A percentile compares a stretch with the other conserved stretches of the same genome.
Conservation (phyloP, 495 filamentous ascomycete species). For the Jackrogersella multiformis region DNA sequence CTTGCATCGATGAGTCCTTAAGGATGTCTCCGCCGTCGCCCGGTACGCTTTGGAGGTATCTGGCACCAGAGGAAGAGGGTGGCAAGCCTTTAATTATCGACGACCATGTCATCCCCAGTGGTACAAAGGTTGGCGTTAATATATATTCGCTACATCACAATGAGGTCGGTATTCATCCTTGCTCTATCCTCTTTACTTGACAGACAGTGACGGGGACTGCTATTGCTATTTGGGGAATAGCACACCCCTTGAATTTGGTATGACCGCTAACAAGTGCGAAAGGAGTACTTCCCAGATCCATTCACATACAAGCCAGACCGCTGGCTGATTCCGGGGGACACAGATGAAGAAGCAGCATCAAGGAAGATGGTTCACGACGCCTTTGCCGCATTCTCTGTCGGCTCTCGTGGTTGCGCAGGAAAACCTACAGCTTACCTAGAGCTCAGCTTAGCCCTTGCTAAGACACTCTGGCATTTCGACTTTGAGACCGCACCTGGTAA, state of each 20-base stretch:
- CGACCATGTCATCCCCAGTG: conserved; percentile 43
- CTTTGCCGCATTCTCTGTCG: conserved; percentile 57
- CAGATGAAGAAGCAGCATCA: not conserved
- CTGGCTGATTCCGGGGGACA: conserved; percentile 44
- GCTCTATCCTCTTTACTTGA: not conserved
- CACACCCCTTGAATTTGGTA: too few species aligned
- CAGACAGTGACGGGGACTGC: not conserved
- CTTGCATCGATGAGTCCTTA: conserved; percentile 67
- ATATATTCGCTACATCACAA: conserved; percentile 56
- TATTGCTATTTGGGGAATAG: not conserved
- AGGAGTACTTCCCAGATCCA: conserved; percentile 51
- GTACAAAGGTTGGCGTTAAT: conserved; percentile 50
- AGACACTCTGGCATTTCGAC: conserved; percentile 49
- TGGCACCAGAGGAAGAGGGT: conserved; percentile 16
- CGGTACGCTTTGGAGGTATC: conserved; percentile 49
- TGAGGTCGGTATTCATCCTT: conserved; percentile 17
- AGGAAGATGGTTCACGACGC: conserved; percentile 39
- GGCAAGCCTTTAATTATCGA: conserved; percentile 34
- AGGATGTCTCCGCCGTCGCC: conserved; percentile 64
- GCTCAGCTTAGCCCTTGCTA: conserved; percentile 46
- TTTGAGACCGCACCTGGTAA: conserved; percentile 40
- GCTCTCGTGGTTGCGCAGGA: conserved; percentile 56
- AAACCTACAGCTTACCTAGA: conserved; percentile 56
- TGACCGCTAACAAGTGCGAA: not conserved
- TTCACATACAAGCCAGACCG: conserved; percentile 56